Percentiles rank a stretch among this genome's conserved stretches.
These are phyloP conservation scores for Actinomortierella wolfii DNA, from an alignment of 371 early-diverging fungal species.

Conservation along the genomic window DNA sequence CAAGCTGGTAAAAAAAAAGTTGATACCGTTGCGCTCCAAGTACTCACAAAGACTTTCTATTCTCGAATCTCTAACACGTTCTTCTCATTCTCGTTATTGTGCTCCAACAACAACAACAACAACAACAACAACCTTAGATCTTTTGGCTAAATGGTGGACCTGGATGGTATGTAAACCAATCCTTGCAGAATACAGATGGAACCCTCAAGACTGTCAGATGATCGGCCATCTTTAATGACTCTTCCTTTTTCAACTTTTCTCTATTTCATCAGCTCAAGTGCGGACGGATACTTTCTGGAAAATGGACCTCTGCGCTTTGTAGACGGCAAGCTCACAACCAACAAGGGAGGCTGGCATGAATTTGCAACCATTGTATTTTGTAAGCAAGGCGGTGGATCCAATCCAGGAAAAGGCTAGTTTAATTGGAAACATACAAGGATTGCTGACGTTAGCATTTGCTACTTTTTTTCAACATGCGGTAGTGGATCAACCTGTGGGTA, in stretches of 20 bases:
- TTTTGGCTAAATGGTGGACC: slow-evolving; percentile 91
- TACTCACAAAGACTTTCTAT: not conserved
- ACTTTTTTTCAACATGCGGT: slow-evolving; percentile 10
- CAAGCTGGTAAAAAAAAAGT: slow-evolving; percentile 35
- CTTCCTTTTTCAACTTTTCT: not conserved
- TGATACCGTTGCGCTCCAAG: not conserved
- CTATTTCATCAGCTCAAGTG: slow-evolving; percentile 52
- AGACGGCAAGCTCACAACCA: slow-evolving; percentile 52
- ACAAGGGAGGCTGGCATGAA: slow-evolving; percentile 71
- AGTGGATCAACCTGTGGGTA: slow-evolving; percentile 91
- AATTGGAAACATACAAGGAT: not conserved
- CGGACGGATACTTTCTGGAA: slow-evolving; percentile 88
- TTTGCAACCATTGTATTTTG: slow-evolving; percentile 75
- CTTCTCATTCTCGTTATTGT: not conserved
- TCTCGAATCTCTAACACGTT: not conserved
- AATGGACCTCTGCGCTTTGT: slow-evolving; percentile 77
- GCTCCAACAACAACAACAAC: too few relatives aligned
- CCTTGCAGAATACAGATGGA: not conserved
- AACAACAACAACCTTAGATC: too few relatives aligned
- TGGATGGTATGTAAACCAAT: slow-evolving; percentile 38
- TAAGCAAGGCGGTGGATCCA: slow-evolving; percentile 25
- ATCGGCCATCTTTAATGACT: not conserved
- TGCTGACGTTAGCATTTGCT: not conserved
- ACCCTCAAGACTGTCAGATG: not conserved
- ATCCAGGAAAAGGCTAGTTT: not conserved